These are phyloP conservation scores for Saturnispora sekii DNA, from an alignment of 805 yeast species.

Conservation along the genomic window DNA sequence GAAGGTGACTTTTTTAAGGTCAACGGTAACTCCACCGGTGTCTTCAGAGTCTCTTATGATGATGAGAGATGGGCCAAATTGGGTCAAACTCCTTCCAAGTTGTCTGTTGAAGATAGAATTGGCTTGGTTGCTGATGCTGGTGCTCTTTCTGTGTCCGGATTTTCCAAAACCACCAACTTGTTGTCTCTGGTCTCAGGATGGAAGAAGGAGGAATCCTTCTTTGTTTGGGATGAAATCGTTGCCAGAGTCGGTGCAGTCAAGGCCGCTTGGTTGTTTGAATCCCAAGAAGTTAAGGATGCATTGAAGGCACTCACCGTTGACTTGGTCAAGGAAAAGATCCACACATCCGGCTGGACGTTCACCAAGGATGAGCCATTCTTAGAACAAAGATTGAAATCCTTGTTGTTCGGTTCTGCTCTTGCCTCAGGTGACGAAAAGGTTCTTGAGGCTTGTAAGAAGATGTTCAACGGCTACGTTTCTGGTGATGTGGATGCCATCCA, in stretches of 20 bases:
- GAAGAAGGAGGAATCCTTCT: conserved; percentile 32
- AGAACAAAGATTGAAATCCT: conserved; percentile 31
- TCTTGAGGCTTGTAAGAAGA: conserved; percentile 17
- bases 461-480: conserved; percentile 22
- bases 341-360: conserved; percentile 70
- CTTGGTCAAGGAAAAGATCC: conserved; percentile 20
- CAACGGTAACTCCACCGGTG: conserved; percentile 44
- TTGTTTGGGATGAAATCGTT: conserved; percentile 51
- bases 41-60: conserved; percentile 44
- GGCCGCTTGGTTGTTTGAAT: conserved; percentile 31
- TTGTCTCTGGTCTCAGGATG: conserved; percentile 35
- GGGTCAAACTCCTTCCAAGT: conserved; percentile 29
- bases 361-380: conserved; percentile 59
- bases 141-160: conserved; percentile 41
- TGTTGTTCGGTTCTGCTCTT: conserved; percentile 36
- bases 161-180: conserved; percentile 34
- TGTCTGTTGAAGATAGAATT: conserved; percentile 42
- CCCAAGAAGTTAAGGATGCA: conserved; percentile 23
- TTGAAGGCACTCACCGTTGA: conserved; percentile 27
- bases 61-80: conserved; percentile 30
- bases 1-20: conserved; percentile 33
- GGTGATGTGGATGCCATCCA: conserved; percentile 29
- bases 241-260: conserved; percentile 29
- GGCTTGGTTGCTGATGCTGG: conserved; percentile 49
- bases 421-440: conserved; percentile 32